A percentile compares a stretch with the other conserved stretches of the same genome.
Conservation (phyloP, 768 basidiomycete species). For the Dictyophora rubrovolvata region DNA sequence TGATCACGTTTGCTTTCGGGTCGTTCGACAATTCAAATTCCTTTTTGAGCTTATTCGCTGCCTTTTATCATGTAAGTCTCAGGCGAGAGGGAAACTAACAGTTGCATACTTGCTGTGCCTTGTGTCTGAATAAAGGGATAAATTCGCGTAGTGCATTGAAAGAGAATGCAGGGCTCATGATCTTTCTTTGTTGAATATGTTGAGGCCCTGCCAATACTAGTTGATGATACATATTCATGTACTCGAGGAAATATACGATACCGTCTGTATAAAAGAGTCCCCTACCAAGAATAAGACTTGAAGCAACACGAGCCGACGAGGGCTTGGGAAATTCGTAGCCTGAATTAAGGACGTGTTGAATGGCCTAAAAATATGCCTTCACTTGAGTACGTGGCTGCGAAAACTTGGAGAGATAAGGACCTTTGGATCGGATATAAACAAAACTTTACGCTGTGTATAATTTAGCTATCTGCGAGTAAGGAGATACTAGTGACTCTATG, state of each 20-base stretch:
- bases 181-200: constrained; percentile 24
- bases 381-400: background rate
- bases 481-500: background rate
- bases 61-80: background rate
- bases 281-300: constrained; percentile 36
- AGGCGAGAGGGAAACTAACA: background rate
- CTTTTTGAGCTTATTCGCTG: background rate
- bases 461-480: background rate
- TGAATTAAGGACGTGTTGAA: constrained; percentile 47
- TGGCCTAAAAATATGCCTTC: constrained; percentile 18
- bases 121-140: background rate
- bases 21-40: background rate
- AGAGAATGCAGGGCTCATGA: constrained; percentile 25
- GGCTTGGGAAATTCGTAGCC: constrained; percentile 48
- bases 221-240: background rate
- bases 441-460: constrained; percentile 35
- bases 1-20: background rate
- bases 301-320: constrained; percentile 28
- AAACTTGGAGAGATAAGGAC: background rate
- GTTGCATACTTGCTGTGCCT: background rate
- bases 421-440: constrained; percentile 47
- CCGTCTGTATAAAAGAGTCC: constrained; percentile 48
- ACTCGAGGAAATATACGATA: constrained; percentile 13
- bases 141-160: background rate
- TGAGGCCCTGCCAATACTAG: constrained; percentile 13